Conservation (phyloP, 2,329 filamentous ascomycete genomes). For the Clonostachys chloroleuca region DNA sequence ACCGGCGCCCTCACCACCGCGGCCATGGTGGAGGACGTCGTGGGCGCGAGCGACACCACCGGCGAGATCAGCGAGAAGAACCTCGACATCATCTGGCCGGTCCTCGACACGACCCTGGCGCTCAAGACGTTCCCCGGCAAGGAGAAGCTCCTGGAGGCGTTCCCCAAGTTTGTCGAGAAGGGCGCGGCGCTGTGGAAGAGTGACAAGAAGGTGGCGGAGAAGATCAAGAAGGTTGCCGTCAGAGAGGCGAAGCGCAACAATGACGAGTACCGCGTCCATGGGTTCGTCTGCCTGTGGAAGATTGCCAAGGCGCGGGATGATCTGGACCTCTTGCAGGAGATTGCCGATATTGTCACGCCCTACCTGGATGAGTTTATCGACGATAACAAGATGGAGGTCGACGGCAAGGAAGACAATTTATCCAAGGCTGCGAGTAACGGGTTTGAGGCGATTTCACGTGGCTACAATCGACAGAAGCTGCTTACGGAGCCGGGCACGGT, state of each 20-base stretch:
- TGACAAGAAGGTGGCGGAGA: slow-evolving; percentile 47
- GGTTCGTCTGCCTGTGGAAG: slow-evolving; percentile 67
- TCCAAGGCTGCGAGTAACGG: slow-evolving; percentile 42
- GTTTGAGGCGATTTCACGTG: slow-evolving; percentile 43
- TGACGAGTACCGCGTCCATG: slow-evolving; percentile 73
- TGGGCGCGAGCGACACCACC: slow-evolving; percentile 49
- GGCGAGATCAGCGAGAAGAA: slow-evolving; percentile 57
- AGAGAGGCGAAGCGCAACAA: slow-evolving; percentile 93
- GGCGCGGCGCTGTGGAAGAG: slow-evolving; percentile 52
- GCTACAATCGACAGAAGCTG: slow-evolving; percentile 39
- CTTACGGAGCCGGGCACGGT: slow-evolving; percentile 26
- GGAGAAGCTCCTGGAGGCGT: slow-evolving; percentile 75
- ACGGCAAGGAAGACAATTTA: slow-evolving; percentile 42
- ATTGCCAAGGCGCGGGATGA: slow-evolving; percentile 67
- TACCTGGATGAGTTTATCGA: slow-evolving; percentile 54
- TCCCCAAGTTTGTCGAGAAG: slow-evolving; percentile 71
- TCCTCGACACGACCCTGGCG: slow-evolving; percentile 73
- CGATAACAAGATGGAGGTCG: slow-evolving; percentile 67
- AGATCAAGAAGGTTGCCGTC: slow-evolving; percentile 75
- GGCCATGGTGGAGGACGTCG: slow-evolving; percentile 64
- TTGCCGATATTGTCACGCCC: slow-evolving; percentile 58
- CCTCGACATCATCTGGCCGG: slow-evolving; percentile 70
- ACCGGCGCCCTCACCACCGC: slow-evolving; percentile 78
- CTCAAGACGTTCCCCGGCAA: slow-evolving; percentile 94
- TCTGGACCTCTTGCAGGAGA: slow-evolving; percentile 65